Percentiles rank a stretch among this genome's conserved stretches.
These are phyloP conservation scores for Bruguiera hainesii DNA, from an alignment of 441 rosid genomes.

Conservation along the genomic window DNA sequence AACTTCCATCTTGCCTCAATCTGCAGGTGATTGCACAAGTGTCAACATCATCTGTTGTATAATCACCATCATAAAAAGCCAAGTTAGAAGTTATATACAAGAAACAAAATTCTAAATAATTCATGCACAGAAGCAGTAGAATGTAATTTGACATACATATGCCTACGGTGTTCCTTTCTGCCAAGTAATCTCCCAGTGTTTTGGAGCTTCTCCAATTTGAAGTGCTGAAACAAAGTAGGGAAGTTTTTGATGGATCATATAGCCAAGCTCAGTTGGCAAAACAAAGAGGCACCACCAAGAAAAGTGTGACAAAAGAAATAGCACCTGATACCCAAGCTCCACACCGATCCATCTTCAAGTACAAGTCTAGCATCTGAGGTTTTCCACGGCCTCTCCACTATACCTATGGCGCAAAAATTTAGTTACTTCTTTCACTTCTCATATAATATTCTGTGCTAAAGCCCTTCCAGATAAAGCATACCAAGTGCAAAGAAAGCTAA, in stretches of 20 bases:
- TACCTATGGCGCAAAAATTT: conserved; percentile 25
- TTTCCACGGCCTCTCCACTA: conserved; percentile 79
- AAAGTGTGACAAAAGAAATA: conserved; percentile 6
- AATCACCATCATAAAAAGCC: conserved; percentile 6
- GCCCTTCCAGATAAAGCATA: too few species aligned
- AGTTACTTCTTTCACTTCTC: too few species aligned
- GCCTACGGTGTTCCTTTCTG: conserved; percentile 90
- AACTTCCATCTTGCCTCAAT: conserved; percentile 91
- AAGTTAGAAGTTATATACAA: conserved; percentile 8
- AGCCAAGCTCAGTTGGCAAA: background rate
- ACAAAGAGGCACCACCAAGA: too few species aligned
- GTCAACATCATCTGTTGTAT: conserved; percentile 73
- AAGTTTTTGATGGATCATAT: background rate
- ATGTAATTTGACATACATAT: conserved; percentile 45
- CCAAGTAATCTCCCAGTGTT: conserved; percentile 70
- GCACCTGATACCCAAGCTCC: conserved; percentile 80
- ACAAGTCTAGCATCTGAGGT: conserved; percentile 77
- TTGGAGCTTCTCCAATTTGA: conserved; percentile 89
- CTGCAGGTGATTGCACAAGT: conserved; percentile 93
- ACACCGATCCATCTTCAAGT: conserved; percentile 84
- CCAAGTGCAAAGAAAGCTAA: too few species aligned
- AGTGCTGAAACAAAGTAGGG: conserved; percentile 44
- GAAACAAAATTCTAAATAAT: background rate
- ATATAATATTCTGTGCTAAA: too few species aligned
- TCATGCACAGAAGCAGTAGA: background rate